phyloP scores from a whole-genome alignment of 352 stramenopile genomes.

The Phytophthora citrophthora region DNA sequence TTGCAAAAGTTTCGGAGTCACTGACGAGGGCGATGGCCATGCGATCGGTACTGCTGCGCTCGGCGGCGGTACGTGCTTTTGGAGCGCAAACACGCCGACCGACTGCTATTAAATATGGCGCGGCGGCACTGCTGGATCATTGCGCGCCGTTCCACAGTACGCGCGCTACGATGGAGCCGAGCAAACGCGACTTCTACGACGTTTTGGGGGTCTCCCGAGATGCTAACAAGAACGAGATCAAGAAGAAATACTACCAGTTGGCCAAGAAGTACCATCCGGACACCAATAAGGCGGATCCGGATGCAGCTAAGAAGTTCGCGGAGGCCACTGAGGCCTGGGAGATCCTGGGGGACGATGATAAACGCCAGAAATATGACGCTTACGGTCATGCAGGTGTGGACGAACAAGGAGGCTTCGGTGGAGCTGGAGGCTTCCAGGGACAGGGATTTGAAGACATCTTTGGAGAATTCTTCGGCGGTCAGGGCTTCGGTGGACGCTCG shows the following conservation, averaged over 20 bases:
- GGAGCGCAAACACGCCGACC: slow-evolving; percentile 8
- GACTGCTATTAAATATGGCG: slow-evolving; percentile 1
- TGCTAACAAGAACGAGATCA: slow-evolving; percentile 96
- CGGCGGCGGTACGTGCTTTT: slow-evolving; percentile 20
- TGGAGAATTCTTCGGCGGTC: slow-evolving; percentile 82
- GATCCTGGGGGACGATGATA: slow-evolving; percentile 92
- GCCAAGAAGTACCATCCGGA: slow-evolving; percentile 99
- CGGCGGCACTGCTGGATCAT: slow-evolving; percentile 16
- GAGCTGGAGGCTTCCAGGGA: slow-evolving; percentile 64
- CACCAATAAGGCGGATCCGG: slow-evolving; percentile 94
- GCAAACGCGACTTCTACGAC: slow-evolving; percentile 97
- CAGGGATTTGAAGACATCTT: slow-evolving; percentile 93
- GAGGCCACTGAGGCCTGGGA: slow-evolving; percentile 95
- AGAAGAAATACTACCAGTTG: slow-evolving; percentile 98
- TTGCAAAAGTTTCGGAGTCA: slow-evolving; percentile 19
- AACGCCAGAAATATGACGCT: slow-evolving; percentile 93
- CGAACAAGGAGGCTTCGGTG: slow-evolving; percentile 81
- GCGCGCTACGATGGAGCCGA: slow-evolving; percentile 43
- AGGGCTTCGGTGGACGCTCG: slow-evolving; percentile 72
- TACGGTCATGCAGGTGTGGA: slow-evolving; percentile 96
- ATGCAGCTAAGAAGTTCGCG: slow-evolving; percentile 93
- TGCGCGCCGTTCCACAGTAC: slow-evolving; percentile 72
- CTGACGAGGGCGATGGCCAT: slow-evolving; percentile 27
- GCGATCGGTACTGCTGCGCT: slow-evolving; percentile 38
- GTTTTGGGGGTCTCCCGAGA: slow-evolving; percentile 90